These are phyloP conservation scores for Leccinum ochraceum DNA, from an alignment of 768 basidiomycete species.

Conservation along the genomic window DNA sequence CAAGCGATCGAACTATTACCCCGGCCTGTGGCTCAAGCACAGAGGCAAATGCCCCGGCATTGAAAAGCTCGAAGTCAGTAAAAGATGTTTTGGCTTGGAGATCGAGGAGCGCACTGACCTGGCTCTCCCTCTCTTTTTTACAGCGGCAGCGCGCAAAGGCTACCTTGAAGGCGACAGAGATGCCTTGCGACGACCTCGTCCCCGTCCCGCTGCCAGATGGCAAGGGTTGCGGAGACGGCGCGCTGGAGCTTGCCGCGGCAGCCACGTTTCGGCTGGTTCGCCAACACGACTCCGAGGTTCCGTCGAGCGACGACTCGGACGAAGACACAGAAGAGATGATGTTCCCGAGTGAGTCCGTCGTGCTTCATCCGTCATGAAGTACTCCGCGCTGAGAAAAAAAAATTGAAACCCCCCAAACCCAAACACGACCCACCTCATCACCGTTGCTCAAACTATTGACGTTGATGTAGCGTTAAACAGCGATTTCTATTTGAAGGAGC, in stretches of 20 bases:
- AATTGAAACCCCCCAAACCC: neutral
- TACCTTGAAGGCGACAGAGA: neutral
- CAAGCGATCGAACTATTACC: conserved; percentile 36
- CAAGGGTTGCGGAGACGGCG: conserved; percentile 6
- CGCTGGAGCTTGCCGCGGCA: conserved; percentile 3
- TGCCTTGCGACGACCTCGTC: neutral
- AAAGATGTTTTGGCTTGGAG: neutral
- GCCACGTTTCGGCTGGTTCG: neutral
- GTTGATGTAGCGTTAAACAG: neutral
- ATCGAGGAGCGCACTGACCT: conserved; percentile 12
- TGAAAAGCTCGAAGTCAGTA: conserved; percentile 29
- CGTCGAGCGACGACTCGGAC: conserved; percentile 20
- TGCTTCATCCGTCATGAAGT: neutral
- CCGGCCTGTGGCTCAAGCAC: conserved; percentile 38
- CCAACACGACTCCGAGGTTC: conserved; percentile 6
- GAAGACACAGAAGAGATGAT: conserved; percentile 21
- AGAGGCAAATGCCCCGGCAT: conserved; percentile 29
- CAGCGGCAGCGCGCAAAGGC: conserved; percentile 11
- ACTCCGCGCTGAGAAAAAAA: conserved; percentile 4
- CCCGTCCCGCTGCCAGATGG: neutral
- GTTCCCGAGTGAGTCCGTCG: conserved; percentile 28
- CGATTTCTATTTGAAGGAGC: conserved; percentile 18
- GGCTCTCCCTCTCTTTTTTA: neutral
- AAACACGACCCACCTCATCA: neutral
- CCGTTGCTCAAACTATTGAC: neutral